Percentiles rank a stretch among this genome's conserved stretches.
phyloP scores from a whole-genome alignment of 2,329 filamentous ascomycete genomes.

The Aspergillus ochraceoroseus region DNA sequence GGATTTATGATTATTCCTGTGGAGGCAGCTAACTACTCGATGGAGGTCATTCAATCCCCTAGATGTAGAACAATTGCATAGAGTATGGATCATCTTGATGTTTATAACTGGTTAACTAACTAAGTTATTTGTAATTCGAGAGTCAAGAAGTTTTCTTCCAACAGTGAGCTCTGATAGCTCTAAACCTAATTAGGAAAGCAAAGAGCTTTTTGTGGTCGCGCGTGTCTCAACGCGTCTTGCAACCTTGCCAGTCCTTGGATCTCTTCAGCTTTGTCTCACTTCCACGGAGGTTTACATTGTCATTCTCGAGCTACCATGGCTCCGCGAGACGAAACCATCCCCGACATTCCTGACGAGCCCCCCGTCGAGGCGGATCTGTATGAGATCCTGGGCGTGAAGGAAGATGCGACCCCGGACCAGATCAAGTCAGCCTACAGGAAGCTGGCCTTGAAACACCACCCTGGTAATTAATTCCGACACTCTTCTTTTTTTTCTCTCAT shows the following conservation, averaged over 20 bases:
- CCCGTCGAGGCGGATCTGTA: conserved; percentile 57
- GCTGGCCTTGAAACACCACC: conserved; percentile 79
- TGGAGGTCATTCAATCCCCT: no score
- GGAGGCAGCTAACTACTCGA: neutral
- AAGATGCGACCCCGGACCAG: conserved; percentile 67
- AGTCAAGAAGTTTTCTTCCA: no score
- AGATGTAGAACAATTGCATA: no score
- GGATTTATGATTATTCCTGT: no score
- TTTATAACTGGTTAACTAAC: no score
- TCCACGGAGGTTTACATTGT: neutral
- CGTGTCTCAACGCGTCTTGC: conserved; percentile 26
- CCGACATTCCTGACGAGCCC: conserved; percentile 16
- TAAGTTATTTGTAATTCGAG: no score
- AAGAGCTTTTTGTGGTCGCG: conserved; percentile 19
- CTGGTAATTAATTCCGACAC: conserved; percentile 56
- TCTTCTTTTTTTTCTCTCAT: no score
- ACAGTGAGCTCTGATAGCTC: no score
- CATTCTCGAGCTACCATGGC: conserved; percentile 2
- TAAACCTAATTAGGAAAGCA: conserved; percentile 27
- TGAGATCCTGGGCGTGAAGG: conserved; percentile 66
- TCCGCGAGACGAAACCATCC: conserved; percentile 7
- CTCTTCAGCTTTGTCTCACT: neutral
- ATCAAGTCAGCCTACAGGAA: conserved; percentile 91
- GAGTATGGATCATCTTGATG: no score
- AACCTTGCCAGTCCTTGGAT: neutral